Percentiles rank a stretch among this genome's conserved stretches.
These are phyloP conservation scores for Lactifluus volemus DNA, from an alignment of 768 basidiomycete species.

Conservation along the genomic window DNA sequence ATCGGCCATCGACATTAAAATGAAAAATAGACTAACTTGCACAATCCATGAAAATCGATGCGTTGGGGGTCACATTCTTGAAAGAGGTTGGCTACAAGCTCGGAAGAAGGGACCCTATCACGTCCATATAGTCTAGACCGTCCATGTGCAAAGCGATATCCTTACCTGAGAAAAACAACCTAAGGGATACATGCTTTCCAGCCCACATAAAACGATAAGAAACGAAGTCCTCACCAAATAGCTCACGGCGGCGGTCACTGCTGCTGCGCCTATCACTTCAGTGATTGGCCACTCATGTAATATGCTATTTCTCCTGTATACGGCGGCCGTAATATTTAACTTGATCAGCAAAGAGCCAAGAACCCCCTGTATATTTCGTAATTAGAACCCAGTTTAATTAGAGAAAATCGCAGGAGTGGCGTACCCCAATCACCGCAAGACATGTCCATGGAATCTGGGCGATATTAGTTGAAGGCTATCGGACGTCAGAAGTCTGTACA, in stretches of 20 bases:
- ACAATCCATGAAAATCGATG: conserved; percentile 65
- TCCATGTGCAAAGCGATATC: not conserved
- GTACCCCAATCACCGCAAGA: conserved; percentile 54
- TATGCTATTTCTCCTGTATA: conserved; percentile 49
- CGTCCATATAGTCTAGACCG: not conserved
- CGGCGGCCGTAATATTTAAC: conserved; percentile 54
- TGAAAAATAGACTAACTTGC: conserved; percentile 47
- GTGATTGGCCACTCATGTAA: conserved; percentile 53
- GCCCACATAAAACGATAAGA: not conserved
- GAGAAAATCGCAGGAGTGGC: conserved; percentile 10
- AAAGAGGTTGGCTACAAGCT: conserved; percentile 76
- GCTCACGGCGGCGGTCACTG: conserved; percentile 61
- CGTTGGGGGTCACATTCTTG: conserved; percentile 68
- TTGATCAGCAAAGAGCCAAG: conserved; percentile 58
- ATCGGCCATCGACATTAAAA: not conserved
- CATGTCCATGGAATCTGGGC: conserved; percentile 60
- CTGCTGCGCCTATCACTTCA: conserved; percentile 54
- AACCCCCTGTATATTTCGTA: conserved; percentile 38
- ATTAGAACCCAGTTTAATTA: not conserved
- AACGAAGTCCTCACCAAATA: conserved; percentile 39
- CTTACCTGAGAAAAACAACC: conserved; percentile 59
- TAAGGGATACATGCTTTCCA: conserved; percentile 21
- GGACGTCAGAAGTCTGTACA: conserved; percentile 12
- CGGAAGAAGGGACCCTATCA: conserved; percentile 60
- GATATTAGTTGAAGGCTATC: not conserved